Percentiles rank a stretch among this genome's conserved stretches.
These are phyloP conservation scores for Hymenoscyphus albidus DNA, from an alignment of 2,329 filamentous ascomycete genomes.

Conservation along the genomic window DNA sequence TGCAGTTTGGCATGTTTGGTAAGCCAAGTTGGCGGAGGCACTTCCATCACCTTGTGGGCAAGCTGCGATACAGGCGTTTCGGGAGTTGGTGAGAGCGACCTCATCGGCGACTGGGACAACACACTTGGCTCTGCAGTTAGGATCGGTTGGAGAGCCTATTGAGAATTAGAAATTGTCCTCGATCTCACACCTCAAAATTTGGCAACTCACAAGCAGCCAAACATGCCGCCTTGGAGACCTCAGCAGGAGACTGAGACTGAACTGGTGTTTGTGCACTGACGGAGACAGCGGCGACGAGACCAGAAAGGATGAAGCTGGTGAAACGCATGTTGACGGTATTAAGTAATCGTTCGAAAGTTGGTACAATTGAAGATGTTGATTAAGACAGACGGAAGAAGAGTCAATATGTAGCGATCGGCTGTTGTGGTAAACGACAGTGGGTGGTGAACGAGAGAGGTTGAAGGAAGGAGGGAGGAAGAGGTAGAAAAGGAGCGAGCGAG, in stretches of 20 bases:
- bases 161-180: background rate
- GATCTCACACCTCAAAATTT: background rate
- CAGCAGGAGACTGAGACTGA: conserved; percentile 12
- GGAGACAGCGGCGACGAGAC: conserved; percentile 12
- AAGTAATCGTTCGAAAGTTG: background rate
- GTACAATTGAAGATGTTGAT: conserved; percentile 3
- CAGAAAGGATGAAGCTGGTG: conserved; percentile 14
- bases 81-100: conserved; percentile 8
- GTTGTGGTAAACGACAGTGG: conserved; percentile 7
- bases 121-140: conserved; percentile 14
- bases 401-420: conserved; percentile 1
- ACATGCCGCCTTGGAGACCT: conserved; percentile 18
- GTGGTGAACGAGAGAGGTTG: conserved; percentile 10
- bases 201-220: conserved; percentile 17
- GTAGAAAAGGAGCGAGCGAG: background rate
- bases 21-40: conserved; percentile 16
- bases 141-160: conserved; percentile 11
- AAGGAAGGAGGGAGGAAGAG: background rate
- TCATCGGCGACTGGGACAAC: conserved; percentile 8
- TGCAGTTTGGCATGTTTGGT: conserved; percentile 16
- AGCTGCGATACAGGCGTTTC: conserved; percentile 12
- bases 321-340: conserved; percentile 21
- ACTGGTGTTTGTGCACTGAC: conserved; percentile 13
- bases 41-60: conserved; percentile 23
- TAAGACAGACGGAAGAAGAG: conserved; percentile 6